Evolutionary conservation across 2,329 filamentous ascomycete species (phyloP), one percentile per base, ranked within the genome.

Genomic region (Venturia carpophila): DNA sequence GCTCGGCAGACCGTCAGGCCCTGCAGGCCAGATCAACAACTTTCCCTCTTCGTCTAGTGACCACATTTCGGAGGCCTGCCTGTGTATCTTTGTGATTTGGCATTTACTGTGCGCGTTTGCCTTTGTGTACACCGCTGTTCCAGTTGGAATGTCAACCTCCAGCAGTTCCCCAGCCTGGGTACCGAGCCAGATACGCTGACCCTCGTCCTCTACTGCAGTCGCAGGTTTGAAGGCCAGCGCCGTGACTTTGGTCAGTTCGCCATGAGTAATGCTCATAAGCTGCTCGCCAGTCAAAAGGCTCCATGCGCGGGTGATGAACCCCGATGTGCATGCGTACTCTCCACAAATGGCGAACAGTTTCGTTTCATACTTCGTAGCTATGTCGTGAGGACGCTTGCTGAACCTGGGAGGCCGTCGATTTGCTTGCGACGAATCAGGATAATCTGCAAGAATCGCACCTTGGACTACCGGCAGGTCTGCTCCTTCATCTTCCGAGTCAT

Each of bases 31-130:
- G 5, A 97, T 84, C 69, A 91, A 87, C 17, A 99, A 78, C 58
- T 89, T 90, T 13, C 94, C 94, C 60, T 89, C 86, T 68, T 97
- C 92, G 73, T 97, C 94, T 60, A 99, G 75, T 0, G 92, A 92
- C 94, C 94, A 99, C 74, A 99, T 84, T 71, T 97, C 90, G 69
- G 91, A 91, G 68, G 86, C 88, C 74, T 95, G 89, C 47, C 94
- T 86, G 72, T 91, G 89, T 52, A 99, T 96, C 70, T 87, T 91
- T 68, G 90, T 84, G 62, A 99, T 84, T 69, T 96, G 90, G 67
- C 86, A 83, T 52, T 90, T 86, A 9, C 87, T 85, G 71, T 97
- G 94, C 1, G 90, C 89, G 62, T 82, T 86, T 1, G 83, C 78
- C 70, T 89, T 90, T 21, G 83, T 88, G 37, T 83, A 80, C 17